A percentile compares a stretch with the other conserved stretches of the same genome.
Conservation (phyloP, 2,329 filamentous ascomycete genomes). For the Pyricularia pennisetigena region DNA sequence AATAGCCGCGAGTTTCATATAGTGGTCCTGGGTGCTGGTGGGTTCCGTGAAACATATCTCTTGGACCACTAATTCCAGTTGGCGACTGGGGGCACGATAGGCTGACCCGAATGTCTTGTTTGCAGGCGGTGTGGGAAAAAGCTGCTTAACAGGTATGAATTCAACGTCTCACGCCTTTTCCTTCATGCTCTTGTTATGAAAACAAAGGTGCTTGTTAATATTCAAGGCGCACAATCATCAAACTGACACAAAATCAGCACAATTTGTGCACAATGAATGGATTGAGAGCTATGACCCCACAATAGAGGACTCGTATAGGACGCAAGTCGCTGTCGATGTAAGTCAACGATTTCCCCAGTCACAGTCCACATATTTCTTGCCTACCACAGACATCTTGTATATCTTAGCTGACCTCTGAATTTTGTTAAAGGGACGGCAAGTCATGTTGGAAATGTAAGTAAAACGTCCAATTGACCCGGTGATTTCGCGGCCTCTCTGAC, state of each 20-base stretch:
- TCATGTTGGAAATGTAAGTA: constrained; percentile 77
- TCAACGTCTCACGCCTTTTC: constrained; percentile 9
- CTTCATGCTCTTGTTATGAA: neutral
- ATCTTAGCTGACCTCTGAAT: constrained; percentile 18
- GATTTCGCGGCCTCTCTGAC: constrained; percentile 16
- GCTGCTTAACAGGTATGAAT: constrained; percentile 68
- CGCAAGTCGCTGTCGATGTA: constrained; percentile 74
- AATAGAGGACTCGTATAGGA: constrained; percentile 69
- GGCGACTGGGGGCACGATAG: neutral
- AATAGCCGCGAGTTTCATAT: constrained; percentile 69
- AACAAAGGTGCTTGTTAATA: neutral
- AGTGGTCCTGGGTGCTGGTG: constrained; percentile 72
- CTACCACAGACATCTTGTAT: constrained; percentile 6
- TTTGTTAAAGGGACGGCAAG: constrained; percentile 65
- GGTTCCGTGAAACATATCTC: constrained; percentile 18
- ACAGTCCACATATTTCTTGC: neutral
- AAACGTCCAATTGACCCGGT: neutral
- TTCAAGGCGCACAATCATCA: neutral
- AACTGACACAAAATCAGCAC: constrained; percentile 40
- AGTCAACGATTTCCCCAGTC: constrained; percentile 25
- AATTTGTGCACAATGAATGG: constrained; percentile 92
- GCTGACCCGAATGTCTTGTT: constrained; percentile 6
- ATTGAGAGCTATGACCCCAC: constrained; percentile 80
- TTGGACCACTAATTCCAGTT: constrained; percentile 10
- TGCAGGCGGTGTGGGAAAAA: constrained; percentile 81